Evolutionary conservation across 2,329 filamentous ascomycete species (phyloP).

Genomic region (Cephalotrichum gorgonifer): DNA sequence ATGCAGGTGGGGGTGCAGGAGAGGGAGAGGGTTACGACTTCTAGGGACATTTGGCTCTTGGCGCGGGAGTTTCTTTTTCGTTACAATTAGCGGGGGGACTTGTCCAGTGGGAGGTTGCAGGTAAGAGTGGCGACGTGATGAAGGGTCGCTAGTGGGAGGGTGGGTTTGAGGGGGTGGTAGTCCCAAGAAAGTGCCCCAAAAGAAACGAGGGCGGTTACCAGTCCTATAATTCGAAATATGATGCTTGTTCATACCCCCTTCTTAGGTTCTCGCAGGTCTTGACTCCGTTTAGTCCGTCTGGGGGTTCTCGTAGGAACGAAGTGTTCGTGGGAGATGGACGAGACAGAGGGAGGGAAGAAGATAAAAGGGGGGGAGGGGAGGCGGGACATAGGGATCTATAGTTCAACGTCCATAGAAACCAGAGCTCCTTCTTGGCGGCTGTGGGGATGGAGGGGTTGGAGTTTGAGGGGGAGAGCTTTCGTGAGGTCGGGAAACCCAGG

Average conservation of each 20-base stretch:
- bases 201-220: not conserved
- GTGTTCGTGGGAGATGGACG: no score
- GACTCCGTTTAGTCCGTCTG: not conserved
- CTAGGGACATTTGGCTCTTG: not conserved
- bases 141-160: not conserved
- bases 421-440: no score
- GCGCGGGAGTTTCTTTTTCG: not conserved
- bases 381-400: no score
- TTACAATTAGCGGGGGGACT: not conserved
- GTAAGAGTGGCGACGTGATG: not conserved
- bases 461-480: no score
- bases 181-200: not conserved
- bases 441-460: no score
- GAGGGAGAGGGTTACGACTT: not conserved
- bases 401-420: no score
- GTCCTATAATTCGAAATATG: not conserved
- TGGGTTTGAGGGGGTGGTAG: not conserved
- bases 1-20: no score
- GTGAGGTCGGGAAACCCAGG: no score
- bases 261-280: not conserved
- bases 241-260: not conserved
- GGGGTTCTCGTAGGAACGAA: not conserved
- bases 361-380: no score
- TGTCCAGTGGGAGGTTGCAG: not conserved
- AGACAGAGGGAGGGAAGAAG: no score